phyloP scores from a whole-genome alignment of 2,329 filamentous ascomycete species.

The Penicillium sp. region DNA sequence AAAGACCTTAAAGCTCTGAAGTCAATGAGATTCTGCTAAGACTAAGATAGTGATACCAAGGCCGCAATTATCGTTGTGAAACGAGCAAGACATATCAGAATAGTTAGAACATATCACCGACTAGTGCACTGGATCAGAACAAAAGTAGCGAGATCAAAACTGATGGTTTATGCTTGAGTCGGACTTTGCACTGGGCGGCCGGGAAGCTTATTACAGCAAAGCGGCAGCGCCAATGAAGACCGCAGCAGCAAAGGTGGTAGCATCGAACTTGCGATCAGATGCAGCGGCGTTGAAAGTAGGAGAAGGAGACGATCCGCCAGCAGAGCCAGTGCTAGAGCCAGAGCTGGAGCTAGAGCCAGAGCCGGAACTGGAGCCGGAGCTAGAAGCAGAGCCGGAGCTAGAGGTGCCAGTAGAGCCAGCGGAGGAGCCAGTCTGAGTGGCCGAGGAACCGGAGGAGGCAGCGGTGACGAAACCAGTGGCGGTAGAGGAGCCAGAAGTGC shows the following conservation, averaged over 20 bases:
- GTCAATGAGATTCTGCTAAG: constrained; percentile 1
- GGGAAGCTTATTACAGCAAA: constrained; percentile 31
- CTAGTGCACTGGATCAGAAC: constrained; percentile 1
- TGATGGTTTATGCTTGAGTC: constrained; percentile 14
- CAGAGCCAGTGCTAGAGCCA: constrained; percentile 16
- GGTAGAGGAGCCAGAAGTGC: constrained; percentile 23
- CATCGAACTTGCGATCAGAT: constrained; percentile 37
- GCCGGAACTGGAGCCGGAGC: not conserved
- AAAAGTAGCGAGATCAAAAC: constrained; percentile 16
- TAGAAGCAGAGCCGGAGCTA: constrained; percentile 16
- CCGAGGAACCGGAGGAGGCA: constrained; percentile 20
- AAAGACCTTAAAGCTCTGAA: not conserved
- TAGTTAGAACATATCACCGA: constrained; percentile 2
- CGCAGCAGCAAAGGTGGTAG: constrained; percentile 40
- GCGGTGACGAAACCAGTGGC: constrained; percentile 26
- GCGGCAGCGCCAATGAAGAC: constrained; percentile 45
- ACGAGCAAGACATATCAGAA: constrained; percentile 6
- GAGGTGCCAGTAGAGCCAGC: constrained; percentile 26
- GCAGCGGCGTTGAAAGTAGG: constrained; percentile 24
- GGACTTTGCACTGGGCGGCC: constrained; percentile 1
- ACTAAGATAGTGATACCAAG: not conserved
- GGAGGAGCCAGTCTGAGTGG: constrained; percentile 14
- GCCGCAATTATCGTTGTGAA: not conserved
- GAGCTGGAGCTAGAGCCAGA: constrained; percentile 10
- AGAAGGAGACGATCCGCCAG: constrained; percentile 16